These are phyloP conservation scores for Trebouxia sp. DNA, from an alignment of 139 green algal species.

Conservation along the genomic window DNA sequence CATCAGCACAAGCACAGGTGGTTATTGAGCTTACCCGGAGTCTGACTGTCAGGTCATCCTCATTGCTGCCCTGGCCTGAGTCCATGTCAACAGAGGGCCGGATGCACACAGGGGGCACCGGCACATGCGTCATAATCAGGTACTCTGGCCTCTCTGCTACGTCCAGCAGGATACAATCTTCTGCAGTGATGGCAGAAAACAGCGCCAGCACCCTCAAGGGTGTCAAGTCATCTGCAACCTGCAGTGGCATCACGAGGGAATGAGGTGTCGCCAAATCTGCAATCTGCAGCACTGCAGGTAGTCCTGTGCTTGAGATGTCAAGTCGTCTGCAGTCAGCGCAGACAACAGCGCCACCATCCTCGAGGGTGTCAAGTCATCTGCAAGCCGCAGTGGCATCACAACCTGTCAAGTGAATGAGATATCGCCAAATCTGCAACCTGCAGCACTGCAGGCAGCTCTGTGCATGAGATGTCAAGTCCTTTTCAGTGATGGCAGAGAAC, in stretches of 20 bases:
- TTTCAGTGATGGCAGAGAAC: too few species aligned
- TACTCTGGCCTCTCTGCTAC: slow-evolving; percentile 78
- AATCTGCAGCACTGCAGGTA: too few species aligned
- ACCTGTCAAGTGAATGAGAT: too few species aligned
- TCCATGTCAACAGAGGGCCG: slow-evolving; percentile 98
- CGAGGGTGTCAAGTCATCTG: too few species aligned
- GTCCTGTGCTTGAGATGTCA: too few species aligned
- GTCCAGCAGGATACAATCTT: slow-evolving; percentile 62
- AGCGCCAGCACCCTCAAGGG: slow-evolving; percentile 82
- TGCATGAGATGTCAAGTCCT: too few species aligned
- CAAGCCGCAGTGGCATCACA: too few species aligned
- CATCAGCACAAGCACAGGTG: slow-evolving; percentile 84
- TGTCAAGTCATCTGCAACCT: slow-evolving; percentile 90
- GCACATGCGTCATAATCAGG: slow-evolving; percentile 83
- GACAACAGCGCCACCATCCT: too few species aligned
- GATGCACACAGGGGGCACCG: slow-evolving; percentile 96
- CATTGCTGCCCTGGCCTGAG: slow-evolving; percentile 82
- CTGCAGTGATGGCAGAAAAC: slow-evolving; percentile 78
- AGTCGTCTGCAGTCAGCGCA: too few species aligned
- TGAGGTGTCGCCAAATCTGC: too few species aligned
- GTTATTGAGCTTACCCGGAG: slow-evolving; percentile 82
- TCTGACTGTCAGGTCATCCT: slow-evolving; percentile 99
- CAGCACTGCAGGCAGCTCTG: too few species aligned
- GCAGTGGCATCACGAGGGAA: not conserved
- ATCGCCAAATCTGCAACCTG: too few species aligned